Percentiles rank a stretch among this genome's conserved stretches.
phyloP scores from a whole-genome alignment of 202 grass and related monocot species.

The Sporobolus alterniflorus region DNA sequence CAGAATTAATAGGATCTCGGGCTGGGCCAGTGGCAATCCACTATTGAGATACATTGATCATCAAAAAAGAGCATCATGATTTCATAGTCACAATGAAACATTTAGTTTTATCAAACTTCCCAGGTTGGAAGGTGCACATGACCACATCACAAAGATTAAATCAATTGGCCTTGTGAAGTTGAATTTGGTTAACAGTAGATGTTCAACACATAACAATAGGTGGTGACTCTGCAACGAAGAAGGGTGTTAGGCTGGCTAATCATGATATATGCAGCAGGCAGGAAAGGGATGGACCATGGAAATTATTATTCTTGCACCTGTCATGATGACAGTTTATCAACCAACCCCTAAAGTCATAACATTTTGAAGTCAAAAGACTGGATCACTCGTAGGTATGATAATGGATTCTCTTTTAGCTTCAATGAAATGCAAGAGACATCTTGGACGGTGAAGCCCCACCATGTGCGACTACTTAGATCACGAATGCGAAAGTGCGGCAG shows the following conservation, averaged over 20 bases:
- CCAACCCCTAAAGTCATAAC: conserved; percentile 26
- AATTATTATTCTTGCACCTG: conserved; percentile 35
- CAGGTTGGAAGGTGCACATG: background rate
- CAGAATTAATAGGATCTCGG: background rate
- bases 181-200: conserved; percentile 39
- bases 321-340: conserved; percentile 59
- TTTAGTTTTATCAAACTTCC: background rate
- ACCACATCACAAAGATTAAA: conserved; percentile 30
- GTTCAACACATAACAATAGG: conserved; percentile 43
- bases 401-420: conserved; percentile 33
- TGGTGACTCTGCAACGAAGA: conserved; percentile 35
- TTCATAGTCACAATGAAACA: background rate
- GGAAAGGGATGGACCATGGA: conserved; percentile 23
- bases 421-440: conserved; percentile 27
- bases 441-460: conserved; percentile 44
- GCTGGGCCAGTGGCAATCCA: background rate
- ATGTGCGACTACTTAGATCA: conserved; percentile 49
- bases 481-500: conserved; percentile 41
- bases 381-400: conserved; percentile 33
- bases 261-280: conserved; percentile 47
- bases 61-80: background rate
- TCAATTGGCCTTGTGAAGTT: conserved; percentile 23
- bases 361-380: conserved; percentile 54
- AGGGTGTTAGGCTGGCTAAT: conserved; percentile 49
- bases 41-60: conserved; percentile 2